These are phyloP conservation scores for Rhodosporidiobolus sp. DNA, from an alignment of 768 basidiomycete genomes.

Conservation along the genomic window DNA sequence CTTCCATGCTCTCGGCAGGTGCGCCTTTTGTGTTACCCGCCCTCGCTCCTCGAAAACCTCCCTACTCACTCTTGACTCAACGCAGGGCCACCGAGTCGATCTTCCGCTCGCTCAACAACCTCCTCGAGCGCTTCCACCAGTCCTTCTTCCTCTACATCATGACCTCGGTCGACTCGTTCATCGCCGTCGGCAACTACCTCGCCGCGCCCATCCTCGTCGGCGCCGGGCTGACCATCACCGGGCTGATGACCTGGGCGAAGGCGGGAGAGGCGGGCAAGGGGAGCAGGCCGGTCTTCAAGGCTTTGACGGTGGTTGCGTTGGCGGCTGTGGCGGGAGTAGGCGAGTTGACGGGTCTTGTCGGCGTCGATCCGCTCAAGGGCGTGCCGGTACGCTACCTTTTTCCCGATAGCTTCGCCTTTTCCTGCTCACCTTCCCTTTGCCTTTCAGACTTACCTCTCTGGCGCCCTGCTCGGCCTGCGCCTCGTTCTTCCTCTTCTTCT, in stretches of 20 bases:
- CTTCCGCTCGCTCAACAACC: conserved; percentile 84
- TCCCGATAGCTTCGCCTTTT: neutral
- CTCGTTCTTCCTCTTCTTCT: conserved; percentile 29
- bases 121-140: conserved; percentile 91
- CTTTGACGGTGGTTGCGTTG: neutral
- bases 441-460: conserved; percentile 7
- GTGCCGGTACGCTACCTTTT: neutral
- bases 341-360: conserved; percentile 8
- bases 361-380: conserved; percentile 8
- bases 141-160: conserved; percentile 96
- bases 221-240: conserved; percentile 78
- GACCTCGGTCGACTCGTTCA: conserved; percentile 63
- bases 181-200: conserved; percentile 86
- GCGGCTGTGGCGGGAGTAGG: conserved; percentile 15
- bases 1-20: conserved; percentile 88
- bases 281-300: neutral
- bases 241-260: conserved; percentile 67
- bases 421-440: neutral
- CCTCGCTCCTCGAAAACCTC: conserved; percentile 24
- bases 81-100: conserved; percentile 77
- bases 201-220: conserved; percentile 82
- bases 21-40: conserved; percentile 42
- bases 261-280: conserved; percentile 58
- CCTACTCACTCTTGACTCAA: neutral
- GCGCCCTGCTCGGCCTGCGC: conserved; percentile 10